These are phyloP conservation scores for Lactarius quietus DNA, from an alignment of 768 basidiomycete species.

Conservation along the genomic window DNA sequence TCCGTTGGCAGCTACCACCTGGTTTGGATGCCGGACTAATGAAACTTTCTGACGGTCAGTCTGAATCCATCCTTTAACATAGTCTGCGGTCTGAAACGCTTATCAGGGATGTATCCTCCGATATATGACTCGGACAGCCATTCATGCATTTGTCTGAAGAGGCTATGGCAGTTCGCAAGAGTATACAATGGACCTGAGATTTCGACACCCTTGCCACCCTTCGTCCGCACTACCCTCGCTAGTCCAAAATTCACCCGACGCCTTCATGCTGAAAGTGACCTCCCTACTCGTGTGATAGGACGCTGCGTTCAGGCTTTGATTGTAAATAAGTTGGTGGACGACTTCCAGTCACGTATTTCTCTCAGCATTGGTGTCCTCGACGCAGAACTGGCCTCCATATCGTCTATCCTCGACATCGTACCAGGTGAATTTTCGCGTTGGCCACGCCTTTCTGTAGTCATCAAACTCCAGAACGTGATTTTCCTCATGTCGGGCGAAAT, in stretches of 20 bases:
- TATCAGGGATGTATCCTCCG: neutral
- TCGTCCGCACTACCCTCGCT: neutral
- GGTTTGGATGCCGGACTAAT: neutral
- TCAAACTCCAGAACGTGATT: neutral
- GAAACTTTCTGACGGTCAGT: neutral
- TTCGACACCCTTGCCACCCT: neutral
- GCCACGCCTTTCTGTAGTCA: neutral
- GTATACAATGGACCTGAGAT: neutral
- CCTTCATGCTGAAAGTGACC: neutral
- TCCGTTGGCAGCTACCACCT: neutral
- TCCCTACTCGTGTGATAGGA: neutral
- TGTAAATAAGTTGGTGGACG: neutral
- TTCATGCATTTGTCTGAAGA: neutral
- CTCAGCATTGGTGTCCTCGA: neutral
- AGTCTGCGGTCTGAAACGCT: neutral
- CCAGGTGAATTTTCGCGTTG: neutral
- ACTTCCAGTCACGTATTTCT: neutral
- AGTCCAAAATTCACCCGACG: neutral
- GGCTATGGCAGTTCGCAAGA: neutral
- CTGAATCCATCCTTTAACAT: neutral
- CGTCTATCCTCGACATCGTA: neutral
- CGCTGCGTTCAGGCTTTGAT: neutral
- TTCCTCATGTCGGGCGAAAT: neutral
- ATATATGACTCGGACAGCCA: neutral
- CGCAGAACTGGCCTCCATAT: neutral